Conservation (phyloP, 177 flowering plant genomes). For the Vitis hybrid region DNA sequence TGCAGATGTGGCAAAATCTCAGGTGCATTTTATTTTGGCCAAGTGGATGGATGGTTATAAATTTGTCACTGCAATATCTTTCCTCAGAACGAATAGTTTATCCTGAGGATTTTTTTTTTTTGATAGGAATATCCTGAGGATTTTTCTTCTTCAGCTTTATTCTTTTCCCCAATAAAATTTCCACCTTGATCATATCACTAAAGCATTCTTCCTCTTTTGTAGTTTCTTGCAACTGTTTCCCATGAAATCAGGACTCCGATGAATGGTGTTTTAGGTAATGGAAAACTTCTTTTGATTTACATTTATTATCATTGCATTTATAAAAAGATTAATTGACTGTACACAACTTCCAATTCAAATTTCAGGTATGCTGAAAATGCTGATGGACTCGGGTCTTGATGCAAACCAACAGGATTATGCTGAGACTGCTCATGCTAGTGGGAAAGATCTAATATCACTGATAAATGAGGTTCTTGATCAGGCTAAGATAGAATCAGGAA, state of each 20-base stretch:
- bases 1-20: conserved; percentile 98
- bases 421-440: conserved; percentile 81
- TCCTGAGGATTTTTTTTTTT: no score
- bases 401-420: conserved; percentile 75
- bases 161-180: not conserved
- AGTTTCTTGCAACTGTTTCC: conserved; percentile 97
- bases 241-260: conserved; percentile 98
- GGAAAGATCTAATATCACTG: conserved; percentile 74
- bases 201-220: conserved; percentile 27
- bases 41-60: not conserved
- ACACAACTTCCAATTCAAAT: not conserved
- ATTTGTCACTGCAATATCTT: not conserved
- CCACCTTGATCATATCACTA: not conserved
- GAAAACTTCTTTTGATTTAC: not conserved
- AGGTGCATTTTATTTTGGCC: conserved; percentile 44
- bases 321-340: not conserved
- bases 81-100: not conserved
- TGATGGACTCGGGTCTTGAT: conserved; percentile 86
- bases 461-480: conserved; percentile 95
- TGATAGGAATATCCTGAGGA: no score
- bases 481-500: conserved; percentile 96
- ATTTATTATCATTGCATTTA: not conserved
- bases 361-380: conserved; percentile 93
- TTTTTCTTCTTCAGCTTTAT: no score
- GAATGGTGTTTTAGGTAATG: conserved; percentile 90